phyloP scores from a whole-genome alignment of 2,329 filamentous ascomycete genomes.

The Setomelanomma holmii region DNA sequence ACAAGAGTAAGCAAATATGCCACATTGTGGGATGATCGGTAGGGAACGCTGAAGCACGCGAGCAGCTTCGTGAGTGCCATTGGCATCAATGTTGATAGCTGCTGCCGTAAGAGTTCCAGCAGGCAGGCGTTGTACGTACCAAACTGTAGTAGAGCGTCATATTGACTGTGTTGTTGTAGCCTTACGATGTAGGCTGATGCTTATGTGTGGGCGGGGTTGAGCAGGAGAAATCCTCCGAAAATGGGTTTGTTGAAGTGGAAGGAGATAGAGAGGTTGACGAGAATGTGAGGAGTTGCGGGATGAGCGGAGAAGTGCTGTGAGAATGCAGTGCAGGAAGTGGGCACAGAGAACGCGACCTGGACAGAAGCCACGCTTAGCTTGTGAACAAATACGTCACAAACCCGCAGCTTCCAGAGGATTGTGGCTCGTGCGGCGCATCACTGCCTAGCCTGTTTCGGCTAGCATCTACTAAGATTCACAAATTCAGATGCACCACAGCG shows the following conservation, averaged over 20 bases:
- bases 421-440: conserved; percentile 18
- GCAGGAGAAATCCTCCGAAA: conserved; percentile 5
- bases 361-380: conserved; percentile 33
- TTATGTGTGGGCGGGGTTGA: conserved; percentile 33
- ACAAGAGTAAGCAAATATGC: conserved; percentile 36
- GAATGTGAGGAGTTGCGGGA: conserved; percentile 2
- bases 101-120: background rate
- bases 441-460: conserved; percentile 26
- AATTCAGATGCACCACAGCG: conserved; percentile 10
- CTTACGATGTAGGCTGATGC: conserved; percentile 18
- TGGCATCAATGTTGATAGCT: conserved; percentile 3
- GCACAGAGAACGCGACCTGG: conserved; percentile 23
- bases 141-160: conserved; percentile 76
- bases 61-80: conserved; percentile 6
- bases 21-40: conserved; percentile 9
- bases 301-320: conserved; percentile 10
- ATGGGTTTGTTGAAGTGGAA: background rate
- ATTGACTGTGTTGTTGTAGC: conserved; percentile 49
- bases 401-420: conserved; percentile 15
- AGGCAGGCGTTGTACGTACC: conserved; percentile 53
- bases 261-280: background rate
- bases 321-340: conserved; percentile 23
- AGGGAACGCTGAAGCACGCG: background rate
- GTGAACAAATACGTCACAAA: conserved; percentile 43
- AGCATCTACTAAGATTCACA: conserved; percentile 19